These are phyloP conservation scores for Xylariaceae sp. DNA, from an alignment of 2,329 filamentous ascomycete species.

Conservation along the genomic window DNA sequence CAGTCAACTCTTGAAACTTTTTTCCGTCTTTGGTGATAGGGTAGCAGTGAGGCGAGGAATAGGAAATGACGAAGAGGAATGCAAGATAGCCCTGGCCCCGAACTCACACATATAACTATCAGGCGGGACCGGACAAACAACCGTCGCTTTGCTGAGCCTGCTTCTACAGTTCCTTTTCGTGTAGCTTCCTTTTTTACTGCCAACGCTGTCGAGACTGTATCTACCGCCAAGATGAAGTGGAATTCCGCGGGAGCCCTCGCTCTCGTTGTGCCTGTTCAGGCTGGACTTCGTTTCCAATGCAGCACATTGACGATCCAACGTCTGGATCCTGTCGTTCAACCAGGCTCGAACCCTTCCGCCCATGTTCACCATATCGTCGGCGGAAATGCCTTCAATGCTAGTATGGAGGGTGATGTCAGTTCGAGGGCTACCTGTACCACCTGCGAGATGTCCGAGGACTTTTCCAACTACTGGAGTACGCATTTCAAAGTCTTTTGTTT, in stretches of 20 bases:
- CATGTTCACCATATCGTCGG: conserved; percentile 32
- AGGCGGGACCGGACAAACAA: background rate
- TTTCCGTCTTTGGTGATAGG: background rate
- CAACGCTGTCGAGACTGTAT: background rate
- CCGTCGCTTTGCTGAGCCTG: conserved; percentile 1
- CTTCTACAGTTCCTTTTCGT: conserved; percentile 5
- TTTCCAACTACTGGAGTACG: conserved; percentile 40
- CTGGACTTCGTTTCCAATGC: conserved; percentile 31
- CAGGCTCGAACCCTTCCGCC: conserved; percentile 23
- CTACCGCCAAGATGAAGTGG: conserved; percentile 29
- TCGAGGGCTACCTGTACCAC: conserved; percentile 34
- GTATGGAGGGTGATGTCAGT: conserved; percentile 23
- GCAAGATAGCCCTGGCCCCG: background rate
- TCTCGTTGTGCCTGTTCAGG: conserved; percentile 25
- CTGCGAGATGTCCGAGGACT: conserved; percentile 36
- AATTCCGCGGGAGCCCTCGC: conserved; percentile 20
- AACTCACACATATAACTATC: conserved; percentile 16
- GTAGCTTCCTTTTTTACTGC: background rate
- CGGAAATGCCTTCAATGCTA: conserved; percentile 31
- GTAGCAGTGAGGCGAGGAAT: background rate
- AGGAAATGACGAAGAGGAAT: background rate
- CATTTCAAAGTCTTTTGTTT: no score
- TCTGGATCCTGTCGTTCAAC: conserved; percentile 30
- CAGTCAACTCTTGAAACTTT: conserved; percentile 1
- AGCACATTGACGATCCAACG: conserved; percentile 28